Percentiles rank a stretch among this genome's conserved stretches.
These are phyloP conservation scores for Sclerotinia spermophila DNA, from an alignment of 2,329 filamentous ascomycete species.

Conservation along the genomic window DNA sequence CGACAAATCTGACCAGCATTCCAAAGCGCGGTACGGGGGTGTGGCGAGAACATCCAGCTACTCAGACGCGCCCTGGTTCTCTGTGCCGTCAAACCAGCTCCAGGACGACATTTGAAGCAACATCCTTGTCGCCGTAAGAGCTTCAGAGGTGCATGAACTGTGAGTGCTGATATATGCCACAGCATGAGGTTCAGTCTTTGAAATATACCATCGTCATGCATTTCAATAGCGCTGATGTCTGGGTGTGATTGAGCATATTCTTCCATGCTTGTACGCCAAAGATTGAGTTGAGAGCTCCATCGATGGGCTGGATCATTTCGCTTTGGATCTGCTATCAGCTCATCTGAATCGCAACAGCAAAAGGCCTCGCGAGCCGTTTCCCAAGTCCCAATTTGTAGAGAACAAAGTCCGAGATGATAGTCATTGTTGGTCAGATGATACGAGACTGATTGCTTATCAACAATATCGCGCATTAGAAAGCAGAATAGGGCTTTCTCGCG, in stretches of 20 bases:
- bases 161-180: conserved; percentile 9
- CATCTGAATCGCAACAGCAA: conserved; percentile 9
- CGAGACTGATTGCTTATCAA: not conserved
- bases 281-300: not conserved
- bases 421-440: not conserved
- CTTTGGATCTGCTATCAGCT: conserved; percentile 6
- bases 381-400: conserved; percentile 13
- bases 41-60: conserved; percentile 12
- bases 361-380: conserved; percentile 14
- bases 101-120: conserved; percentile 14
- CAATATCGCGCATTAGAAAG: conserved; percentile 8
- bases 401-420: conserved; percentile 11
- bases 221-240: not conserved
- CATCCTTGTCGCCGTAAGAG: conserved; percentile 12
- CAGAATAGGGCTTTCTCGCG: conserved; percentile 16
- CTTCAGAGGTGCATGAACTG: conserved; percentile 8
- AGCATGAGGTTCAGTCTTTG: conserved; percentile 1
- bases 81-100: not conserved
- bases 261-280: conserved; percentile 4
- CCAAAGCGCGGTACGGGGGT: conserved; percentile 11
- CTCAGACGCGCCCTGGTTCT: conserved; percentile 3
- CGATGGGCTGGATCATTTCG: not conserved
- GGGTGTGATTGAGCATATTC: not conserved
- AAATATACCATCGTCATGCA: not conserved
- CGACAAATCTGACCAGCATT: conserved; percentile 8